Conservation (phyloP, 148 eudicot genomes). For the Limonium bicolor region DNA sequence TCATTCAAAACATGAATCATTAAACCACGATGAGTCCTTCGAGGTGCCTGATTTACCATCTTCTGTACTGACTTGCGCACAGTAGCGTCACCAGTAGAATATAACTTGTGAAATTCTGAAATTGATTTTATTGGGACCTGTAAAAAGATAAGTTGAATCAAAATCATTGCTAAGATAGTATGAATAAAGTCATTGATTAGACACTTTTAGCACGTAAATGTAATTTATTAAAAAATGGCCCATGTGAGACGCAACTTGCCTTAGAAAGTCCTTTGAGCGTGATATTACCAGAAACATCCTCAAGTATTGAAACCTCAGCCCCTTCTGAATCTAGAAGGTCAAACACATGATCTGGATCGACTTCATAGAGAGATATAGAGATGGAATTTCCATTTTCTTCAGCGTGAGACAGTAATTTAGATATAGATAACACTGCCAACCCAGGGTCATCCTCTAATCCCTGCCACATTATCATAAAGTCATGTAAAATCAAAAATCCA, state of each 20-base stretch:
- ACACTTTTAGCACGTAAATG: background rate
- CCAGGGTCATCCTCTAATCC: slow-evolving; percentile 61
- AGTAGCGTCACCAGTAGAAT: slow-evolving; percentile 12
- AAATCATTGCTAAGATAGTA: background rate
- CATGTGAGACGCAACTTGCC: slow-evolving; percentile 16
- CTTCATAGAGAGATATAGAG: slow-evolving; percentile 58
- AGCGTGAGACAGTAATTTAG: slow-evolving; percentile 33
- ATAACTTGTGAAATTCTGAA: slow-evolving; percentile 39
- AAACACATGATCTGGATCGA: slow-evolving; percentile 47
- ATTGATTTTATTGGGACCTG: slow-evolving; percentile 49
- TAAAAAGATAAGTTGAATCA: background rate
- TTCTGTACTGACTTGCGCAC: slow-evolving; percentile 21
- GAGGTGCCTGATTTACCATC: slow-evolving; percentile 17
- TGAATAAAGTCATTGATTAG: too few species aligned
- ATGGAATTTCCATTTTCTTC: slow-evolving; percentile 30
- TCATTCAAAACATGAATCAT: slow-evolving; percentile 38
- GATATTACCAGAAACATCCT: slow-evolving; percentile 58
- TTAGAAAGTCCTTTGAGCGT: slow-evolving; percentile 72
- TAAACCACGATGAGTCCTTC: slow-evolving; percentile 60
- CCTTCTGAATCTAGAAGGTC: slow-evolving; percentile 49
- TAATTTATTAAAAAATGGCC: background rate
- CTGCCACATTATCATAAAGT: slow-evolving; percentile 14
- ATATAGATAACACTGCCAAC: slow-evolving; percentile 33
- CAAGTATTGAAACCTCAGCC: slow-evolving; percentile 52
- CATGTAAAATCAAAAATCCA: background rate